These are phyloP conservation scores for Pseudogymnoascus sp. DNA, from an alignment of 2,329 filamentous ascomycete species.

Conservation along the genomic window DNA sequence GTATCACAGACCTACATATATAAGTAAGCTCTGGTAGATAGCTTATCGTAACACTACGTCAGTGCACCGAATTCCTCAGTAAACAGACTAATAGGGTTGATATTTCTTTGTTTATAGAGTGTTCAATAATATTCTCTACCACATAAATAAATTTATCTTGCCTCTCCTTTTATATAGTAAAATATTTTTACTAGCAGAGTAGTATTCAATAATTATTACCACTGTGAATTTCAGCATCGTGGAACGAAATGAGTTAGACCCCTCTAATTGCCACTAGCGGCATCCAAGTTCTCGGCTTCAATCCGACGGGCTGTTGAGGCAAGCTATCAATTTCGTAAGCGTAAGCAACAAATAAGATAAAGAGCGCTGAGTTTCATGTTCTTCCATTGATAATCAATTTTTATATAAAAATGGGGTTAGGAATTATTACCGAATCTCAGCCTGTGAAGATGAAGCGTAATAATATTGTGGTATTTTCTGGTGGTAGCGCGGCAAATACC, in stretches of 20 bases:
- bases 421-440: constrained; percentile 3
- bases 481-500: constrained; percentile 88
- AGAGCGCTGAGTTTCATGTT: not conserved
- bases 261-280: not conserved
- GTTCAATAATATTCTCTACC: not conserved
- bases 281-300: not conserved
- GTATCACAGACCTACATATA: no score
- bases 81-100: no score
- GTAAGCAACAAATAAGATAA: not conserved
- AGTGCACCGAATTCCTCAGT: no score
- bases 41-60: no score
- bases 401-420: not conserved
- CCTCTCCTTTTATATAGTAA: not conserved
- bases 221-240: not conserved
- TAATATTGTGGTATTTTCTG: constrained; percentile 80
- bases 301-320: not conserved
- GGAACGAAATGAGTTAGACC: not conserved
- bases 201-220: not conserved
- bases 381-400: not conserved
- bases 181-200: not conserved
- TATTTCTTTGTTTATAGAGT: not conserved
- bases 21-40: no score
- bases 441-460: constrained; percentile 12
- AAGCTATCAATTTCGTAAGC: not conserved
- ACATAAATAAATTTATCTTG: not conserved